Evolutionary conservation across 345 rosid genomes (phyloP), one percentile per base, ranked within the genome.

Genomic region (Eucalyptus albens): DNA sequence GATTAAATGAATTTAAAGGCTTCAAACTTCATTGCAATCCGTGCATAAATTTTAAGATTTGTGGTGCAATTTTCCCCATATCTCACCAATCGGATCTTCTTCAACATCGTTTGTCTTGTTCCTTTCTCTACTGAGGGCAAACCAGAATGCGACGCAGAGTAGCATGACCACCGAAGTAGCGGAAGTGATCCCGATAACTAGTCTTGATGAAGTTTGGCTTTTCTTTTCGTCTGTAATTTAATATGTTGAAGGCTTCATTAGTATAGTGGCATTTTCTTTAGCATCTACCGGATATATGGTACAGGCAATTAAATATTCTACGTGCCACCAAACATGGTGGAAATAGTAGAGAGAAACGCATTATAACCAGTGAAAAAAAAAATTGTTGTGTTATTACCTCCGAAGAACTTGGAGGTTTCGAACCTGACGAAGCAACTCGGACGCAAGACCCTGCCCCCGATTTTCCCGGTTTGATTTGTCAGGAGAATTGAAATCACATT

Each of bases 371-470:
- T 59, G 12, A 9, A 59, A 56, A 4, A 2, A 8, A 56, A 22
- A 56, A 56, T 24, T 24, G 29, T 22, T 51, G 55, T 14, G 16
- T 50, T 5, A 53, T 16, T 53, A 53, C 56, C 56, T 56, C 2
- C 8, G 40, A 86, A 94, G 72, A 90, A 91, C 8, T 40, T 50
- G 88, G 87, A 90, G 2, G 27, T 7, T 26, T 93, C 96, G 51
- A 37, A 95, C 65, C 93, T 62, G 29, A 92, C 37, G 26, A 72
- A 51, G 89, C 95, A 95, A 67, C 92, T 93, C 2, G 94, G 93
- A 40, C 50, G 56, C 50, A 86, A 19, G 21, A 86, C 11, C 15
- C 56, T 86, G 87, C 87, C 87, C 6, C 94, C 94, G 11, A 12
- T 44, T 80, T 24, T 92, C n/a, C 88, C 90, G 3, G 62, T 3